Conservation (phyloP, 1,284 basidiomycete species). For the Violaceomyces palustris region DNA sequence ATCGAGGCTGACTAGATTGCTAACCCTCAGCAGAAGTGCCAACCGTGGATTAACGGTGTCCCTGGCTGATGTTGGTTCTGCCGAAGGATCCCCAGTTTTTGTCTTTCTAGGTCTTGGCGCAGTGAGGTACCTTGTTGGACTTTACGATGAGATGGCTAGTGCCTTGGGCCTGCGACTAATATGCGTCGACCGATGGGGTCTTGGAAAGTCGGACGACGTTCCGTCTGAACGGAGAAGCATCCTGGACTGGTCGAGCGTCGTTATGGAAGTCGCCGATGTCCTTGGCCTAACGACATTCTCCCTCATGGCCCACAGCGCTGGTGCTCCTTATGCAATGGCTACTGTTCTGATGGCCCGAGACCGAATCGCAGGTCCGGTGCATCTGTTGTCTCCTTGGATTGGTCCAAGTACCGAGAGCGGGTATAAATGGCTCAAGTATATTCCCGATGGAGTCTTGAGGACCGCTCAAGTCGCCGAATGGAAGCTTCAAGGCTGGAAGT, state of each 20-base stretch:
- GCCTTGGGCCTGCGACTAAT: slow-evolving; percentile 80
- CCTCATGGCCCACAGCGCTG: slow-evolving; percentile 92
- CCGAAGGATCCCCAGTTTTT: slow-evolving; percentile 75
- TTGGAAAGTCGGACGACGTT: slow-evolving; percentile 73
- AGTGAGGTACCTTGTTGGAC: slow-evolving; percentile 84
- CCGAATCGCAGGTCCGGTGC: slow-evolving; percentile 76
- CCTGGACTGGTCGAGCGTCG: slow-evolving; percentile 81
- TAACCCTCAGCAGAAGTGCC: slow-evolving; percentile 71
- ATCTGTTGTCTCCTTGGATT: slow-evolving; percentile 94
- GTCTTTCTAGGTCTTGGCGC: slow-evolving; percentile 90
- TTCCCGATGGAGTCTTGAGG: slow-evolving; percentile 85
- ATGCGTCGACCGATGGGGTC: slow-evolving; percentile 93
- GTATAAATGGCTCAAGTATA: slow-evolving; percentile 94
- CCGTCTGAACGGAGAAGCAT: slow-evolving; percentile 68
- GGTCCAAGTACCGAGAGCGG: slow-evolving; percentile 74
- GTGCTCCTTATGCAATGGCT: slow-evolving; percentile 87
- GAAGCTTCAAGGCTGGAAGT: slow-evolving; percentile 91
- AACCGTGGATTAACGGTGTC: slow-evolving; percentile 78
- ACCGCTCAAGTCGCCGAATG: slow-evolving; percentile 95
- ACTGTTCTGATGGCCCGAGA: slow-evolving; percentile 70
- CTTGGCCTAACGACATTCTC: slow-evolving; percentile 75
- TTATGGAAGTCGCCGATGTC: slow-evolving; percentile 79
- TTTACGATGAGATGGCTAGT: slow-evolving; percentile 93
- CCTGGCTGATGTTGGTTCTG: slow-evolving; percentile 79
- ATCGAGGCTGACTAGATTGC: slow-evolving; percentile 72